phyloP scores from a whole-genome alignment of 345 rosid species.

The Eucalyptus dawsonii region DNA sequence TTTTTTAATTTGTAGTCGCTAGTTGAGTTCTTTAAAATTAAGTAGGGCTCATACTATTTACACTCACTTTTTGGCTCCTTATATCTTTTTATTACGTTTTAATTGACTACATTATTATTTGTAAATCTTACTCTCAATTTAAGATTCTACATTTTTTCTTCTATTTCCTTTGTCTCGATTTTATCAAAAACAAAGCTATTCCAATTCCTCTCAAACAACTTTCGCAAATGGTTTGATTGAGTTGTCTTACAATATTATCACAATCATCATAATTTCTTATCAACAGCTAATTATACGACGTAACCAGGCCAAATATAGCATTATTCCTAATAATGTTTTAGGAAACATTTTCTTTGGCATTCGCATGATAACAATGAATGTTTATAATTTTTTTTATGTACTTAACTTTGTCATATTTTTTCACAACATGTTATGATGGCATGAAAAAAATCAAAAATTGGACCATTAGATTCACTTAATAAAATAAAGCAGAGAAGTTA shows the following conservation, averaged over 20 bases:
- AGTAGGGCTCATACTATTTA: too few relatives aligned
- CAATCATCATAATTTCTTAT: neutral
- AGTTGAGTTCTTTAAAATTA: neutral
- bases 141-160: too few relatives aligned
- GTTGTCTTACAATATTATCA: neutral
- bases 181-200: too few relatives aligned
- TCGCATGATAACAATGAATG: neutral
- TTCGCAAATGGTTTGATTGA: neutral
- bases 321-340: neutral
- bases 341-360: neutral
- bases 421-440: neutral
- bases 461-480: neutral
- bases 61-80: too few relatives aligned
- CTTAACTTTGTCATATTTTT: neutral
- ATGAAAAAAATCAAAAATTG: neutral
- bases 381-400: too few relatives aligned
- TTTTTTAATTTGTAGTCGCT: neutral
- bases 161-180: too few relatives aligned
- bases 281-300: neutral
- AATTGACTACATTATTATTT: too few relatives aligned
- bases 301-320: neutral
- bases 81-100: too few relatives aligned
- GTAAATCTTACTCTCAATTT: too few relatives aligned
- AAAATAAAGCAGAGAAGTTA: neutral
- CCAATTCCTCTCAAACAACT: too few relatives aligned